Conservation (phyloP, 345 rosid species). For the Salix udensis region DNA sequence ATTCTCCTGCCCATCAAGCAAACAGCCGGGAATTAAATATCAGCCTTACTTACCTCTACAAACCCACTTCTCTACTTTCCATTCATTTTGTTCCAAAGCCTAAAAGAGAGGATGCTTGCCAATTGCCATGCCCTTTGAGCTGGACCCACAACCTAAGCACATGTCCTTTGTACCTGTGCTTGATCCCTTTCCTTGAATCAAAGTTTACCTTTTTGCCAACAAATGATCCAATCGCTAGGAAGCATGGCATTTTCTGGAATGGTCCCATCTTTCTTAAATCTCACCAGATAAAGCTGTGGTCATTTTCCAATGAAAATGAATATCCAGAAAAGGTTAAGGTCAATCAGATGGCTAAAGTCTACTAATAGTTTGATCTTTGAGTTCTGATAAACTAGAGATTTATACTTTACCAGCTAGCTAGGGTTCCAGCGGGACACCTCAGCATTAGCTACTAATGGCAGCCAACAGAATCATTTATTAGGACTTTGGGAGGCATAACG, state of each 20-base stretch:
- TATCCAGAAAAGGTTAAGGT: background rate
- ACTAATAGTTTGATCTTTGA: background rate
- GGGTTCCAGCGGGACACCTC: background rate
- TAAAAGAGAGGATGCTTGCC: background rate
- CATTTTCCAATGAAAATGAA: background rate
- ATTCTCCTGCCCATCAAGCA: slow-evolving; percentile 21
- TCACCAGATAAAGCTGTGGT: no score
- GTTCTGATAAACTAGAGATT: slow-evolving; percentile 2
- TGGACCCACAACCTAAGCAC: background rate
- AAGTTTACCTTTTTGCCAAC: background rate
- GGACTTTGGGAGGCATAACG: background rate
- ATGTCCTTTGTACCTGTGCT: background rate
- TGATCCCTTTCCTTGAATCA: slow-evolving; percentile 1
- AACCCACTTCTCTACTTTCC: background rate
- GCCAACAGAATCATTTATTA: slow-evolving; percentile 12
- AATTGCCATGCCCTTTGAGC: background rate
- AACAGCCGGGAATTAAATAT: slow-evolving; percentile 16
- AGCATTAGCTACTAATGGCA: background rate
- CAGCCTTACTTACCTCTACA: slow-evolving; percentile 19
- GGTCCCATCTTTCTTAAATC: background rate
- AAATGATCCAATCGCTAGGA: background rate
- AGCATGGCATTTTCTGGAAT: background rate
- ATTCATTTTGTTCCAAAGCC: background rate
- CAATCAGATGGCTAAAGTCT: background rate
- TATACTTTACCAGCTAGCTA: background rate